Evolutionary conservation across 805 yeast genomes (phyloP), one percentile per base, ranked within the genome.

Genomic region (Starmerella bombi): DNA sequence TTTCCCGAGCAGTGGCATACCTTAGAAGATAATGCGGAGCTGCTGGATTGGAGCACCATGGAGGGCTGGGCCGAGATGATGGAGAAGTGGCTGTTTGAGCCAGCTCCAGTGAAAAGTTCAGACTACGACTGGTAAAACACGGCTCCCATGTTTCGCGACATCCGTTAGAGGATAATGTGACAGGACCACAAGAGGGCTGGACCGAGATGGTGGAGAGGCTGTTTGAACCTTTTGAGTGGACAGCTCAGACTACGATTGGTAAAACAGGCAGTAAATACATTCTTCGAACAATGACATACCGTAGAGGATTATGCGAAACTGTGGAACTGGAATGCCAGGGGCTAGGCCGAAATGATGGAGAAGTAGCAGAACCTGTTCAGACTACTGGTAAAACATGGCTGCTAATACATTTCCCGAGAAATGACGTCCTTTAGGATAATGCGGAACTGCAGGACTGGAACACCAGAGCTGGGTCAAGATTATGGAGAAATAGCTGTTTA

Each of bases 1-100:
- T 73, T 74, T 52, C 80, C 80, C 0, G 36, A 46, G 0, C 55
- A 50, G 8, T 74, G 80, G 80, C 80, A 74, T 47, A 71, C 69
- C 1, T 22, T 62, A 1, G 56, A 53, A 1, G 80, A 74, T 45
- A 59, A 69, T 40, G 72, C 68, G 34, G 58, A 56, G 8, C 56
- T 63, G 41, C 52, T 74, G 14, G 64, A 67, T 42, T 51, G 59
- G 32, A 46, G 40, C 0, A 58, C 70, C 3, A 55, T 72, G 10
- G 55, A 61, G 18, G 68, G 65, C 30, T 73, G 77, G 75, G 63
- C 68, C 1, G 36, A 60, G 1, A 42, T 74, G 12, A 40, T 72
- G 29, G 49, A 64, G 18, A 59, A 61, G 5, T 72, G 67, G 47
- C 50, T 61, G 1, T 48, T 60, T 27, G 23, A 16, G 4, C 27